phyloP scores from a whole-genome alignment of 176 grass and related monocot genomes.

The Avena sativa region DNA sequence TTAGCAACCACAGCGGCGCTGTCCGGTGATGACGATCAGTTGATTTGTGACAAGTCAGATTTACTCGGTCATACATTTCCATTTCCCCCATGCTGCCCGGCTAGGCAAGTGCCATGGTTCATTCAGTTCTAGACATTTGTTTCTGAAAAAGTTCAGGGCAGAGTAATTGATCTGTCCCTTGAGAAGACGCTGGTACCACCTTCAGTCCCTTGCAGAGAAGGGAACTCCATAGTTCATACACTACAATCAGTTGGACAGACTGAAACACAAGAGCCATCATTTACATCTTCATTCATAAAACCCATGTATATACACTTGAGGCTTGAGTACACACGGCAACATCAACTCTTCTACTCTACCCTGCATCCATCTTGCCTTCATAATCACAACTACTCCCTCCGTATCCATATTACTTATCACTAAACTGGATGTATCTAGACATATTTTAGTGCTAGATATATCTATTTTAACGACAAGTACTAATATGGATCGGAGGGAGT shows the following conservation, averaged over 20 bases:
- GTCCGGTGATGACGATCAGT: neutral
- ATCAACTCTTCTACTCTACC: neutral
- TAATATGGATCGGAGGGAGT: no score
- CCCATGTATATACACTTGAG: constrained; percentile 33
- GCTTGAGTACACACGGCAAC: neutral
- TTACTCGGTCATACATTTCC: neutral
- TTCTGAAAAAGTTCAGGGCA: neutral
- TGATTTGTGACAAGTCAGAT: neutral
- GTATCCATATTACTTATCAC: no score
- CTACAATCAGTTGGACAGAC: neutral
- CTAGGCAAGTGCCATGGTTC: neutral
- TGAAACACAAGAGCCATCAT: neutral
- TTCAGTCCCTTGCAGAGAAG: neutral
- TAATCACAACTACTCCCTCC: neutral
- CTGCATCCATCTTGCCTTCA: neutral
- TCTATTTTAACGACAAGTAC: no score
- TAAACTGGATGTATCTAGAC: no score
- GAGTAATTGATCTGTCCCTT: neutral
- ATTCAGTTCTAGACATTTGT: no score
- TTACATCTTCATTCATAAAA: constrained; percentile 15
- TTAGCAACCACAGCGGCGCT: neutral
- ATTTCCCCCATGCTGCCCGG: neutral
- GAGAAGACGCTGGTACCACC: neutral
- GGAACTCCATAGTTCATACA: neutral
- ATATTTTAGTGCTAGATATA: no score